Evolutionary conservation across 164 flowering plant genomes (phyloP), one percentile per base, ranked within the genome.

Genomic region (Brasenia schreberi): DNA sequence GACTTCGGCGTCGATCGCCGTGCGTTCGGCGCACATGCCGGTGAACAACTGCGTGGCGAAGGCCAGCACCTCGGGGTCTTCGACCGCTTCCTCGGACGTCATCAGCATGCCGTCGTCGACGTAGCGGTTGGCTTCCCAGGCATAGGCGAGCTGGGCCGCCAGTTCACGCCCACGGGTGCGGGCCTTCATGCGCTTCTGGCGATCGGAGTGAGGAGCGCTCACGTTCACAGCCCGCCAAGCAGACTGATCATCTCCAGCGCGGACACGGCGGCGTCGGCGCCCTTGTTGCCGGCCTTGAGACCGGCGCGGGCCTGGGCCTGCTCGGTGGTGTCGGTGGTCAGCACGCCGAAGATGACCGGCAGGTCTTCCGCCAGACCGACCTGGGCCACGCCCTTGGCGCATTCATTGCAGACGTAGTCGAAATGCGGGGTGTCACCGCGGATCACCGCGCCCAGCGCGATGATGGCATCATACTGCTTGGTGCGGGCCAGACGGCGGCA

Each of bases 361-460:
- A 56, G 59, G 59, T 56, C 12, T 10, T 10, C 10, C 12, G 10
- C 59, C 12, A 56, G 59, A 12, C 59, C 59, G 59, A 56, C 12
- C 12, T 12, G 59, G 59, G 59, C 12, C 12, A 56, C 12, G 59
- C 59, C 59, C 59, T 10, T 12, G 59, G 12, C 59, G 59, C 59
- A 10, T 12, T 56, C 59, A 12, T 56, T 56, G 12, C 12, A 56
- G 12, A 56, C 59, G 59, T 10, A 12, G 10, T 56, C 59, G 59
- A 56, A 56, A 12, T 56, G 59, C 12, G 10, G 12, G 59, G 59
- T 56, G 12, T 56, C 59, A 12, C 59, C 59, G 59, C 59, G 59
- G 59, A 56, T 56, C 59, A 56, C 59, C 59, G 59, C 59, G 59
- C 59, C 59, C 12, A 56, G 59, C 59, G 59, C 59, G 59, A 56